These are phyloP conservation scores for Tympanopsis confertula DNA, from an alignment of 2,329 filamentous ascomycete species.

Conservation along the genomic window DNA sequence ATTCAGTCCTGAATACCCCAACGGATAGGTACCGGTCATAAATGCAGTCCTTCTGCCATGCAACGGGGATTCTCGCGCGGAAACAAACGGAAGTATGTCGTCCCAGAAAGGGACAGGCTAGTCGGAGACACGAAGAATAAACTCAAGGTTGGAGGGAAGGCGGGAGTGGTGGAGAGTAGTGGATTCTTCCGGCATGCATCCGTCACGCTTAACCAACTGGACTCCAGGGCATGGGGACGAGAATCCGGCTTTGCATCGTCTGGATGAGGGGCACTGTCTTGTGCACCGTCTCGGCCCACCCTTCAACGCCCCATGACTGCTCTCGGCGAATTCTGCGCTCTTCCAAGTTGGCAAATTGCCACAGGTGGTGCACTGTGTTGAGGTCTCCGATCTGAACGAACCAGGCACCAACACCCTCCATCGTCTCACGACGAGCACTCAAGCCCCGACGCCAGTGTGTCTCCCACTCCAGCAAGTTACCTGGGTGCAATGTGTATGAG, in stretches of 20 bases:
- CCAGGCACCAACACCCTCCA: slow-evolving; percentile 98
- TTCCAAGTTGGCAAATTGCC: slow-evolving; percentile 96
- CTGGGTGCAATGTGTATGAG: slow-evolving; percentile 90
- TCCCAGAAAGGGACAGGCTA: no score
- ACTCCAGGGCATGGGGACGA: slow-evolving; percentile 94
- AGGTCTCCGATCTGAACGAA: slow-evolving; percentile 96
- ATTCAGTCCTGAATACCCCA: no score
- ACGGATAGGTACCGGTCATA: no score
- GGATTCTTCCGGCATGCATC: no score
- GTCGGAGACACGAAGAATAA: no score
- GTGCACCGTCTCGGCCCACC: slow-evolving; percentile 95
- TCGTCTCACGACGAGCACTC: slow-evolving; percentile 82
- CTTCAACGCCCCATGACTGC: slow-evolving; percentile 88
- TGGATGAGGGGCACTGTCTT: slow-evolving; percentile 97
- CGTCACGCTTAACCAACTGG: slow-evolving; percentile 34
- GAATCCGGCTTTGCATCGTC: slow-evolving; percentile 84
- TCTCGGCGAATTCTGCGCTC: slow-evolving; percentile 83
- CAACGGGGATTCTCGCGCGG: no score
- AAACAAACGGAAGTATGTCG: no score
- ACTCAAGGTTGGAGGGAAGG: no score
- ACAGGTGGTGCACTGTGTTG: slow-evolving; percentile 94
- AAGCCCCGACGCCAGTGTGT: slow-evolving; percentile 92
- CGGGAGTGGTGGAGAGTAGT: no score
- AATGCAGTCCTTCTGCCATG: no score
- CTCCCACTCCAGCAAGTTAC: slow-evolving; percentile 96